A percentile compares a stretch with the other conserved stretches of the same genome.
Evolutionary conservation across 2,329 filamentous ascomycete species (phyloP).

Genomic region (Apiospora saccharicola): DNA sequence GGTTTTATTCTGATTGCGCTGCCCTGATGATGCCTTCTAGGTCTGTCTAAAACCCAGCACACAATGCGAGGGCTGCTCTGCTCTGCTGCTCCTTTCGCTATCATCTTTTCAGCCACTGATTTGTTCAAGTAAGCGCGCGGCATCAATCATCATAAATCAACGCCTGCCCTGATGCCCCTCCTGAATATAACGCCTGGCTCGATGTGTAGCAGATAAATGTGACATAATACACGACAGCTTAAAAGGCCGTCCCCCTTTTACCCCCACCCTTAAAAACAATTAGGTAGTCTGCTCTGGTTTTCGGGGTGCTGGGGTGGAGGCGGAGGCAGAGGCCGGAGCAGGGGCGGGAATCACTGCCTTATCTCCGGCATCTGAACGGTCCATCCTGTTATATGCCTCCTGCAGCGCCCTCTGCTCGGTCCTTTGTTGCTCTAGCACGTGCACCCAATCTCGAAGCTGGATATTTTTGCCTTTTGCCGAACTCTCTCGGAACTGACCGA

Average conservation of each 20-base stretch:
- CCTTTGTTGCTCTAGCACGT: conserved; percentile 81
- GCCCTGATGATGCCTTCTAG: conserved; percentile 19
- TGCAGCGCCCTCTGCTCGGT: conserved; percentile 70
- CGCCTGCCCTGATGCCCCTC: conserved; percentile 22
- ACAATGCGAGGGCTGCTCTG: background rate
- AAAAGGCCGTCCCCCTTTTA: background rate
- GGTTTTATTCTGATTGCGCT: conserved; percentile 11
- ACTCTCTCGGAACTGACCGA: conserved; percentile 82
- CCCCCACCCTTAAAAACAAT: background rate
- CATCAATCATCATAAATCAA: conserved; percentile 20
- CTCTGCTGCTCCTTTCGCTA: conserved; percentile 15
- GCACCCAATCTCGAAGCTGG: conserved; percentile 83
- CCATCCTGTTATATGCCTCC: conserved; percentile 60
- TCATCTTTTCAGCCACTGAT: conserved; percentile 9
- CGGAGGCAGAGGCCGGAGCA: background rate
- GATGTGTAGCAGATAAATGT: conserved; percentile 21
- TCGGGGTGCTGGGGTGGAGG: background rate
- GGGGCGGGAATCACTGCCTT: conserved; percentile 31
- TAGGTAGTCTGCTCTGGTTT: conserved; percentile 21
- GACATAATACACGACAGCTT: conserved; percentile 22
- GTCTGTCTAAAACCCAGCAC: conserved; percentile 22
- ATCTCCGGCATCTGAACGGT: conserved; percentile 50
- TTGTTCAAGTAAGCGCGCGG: conserved; percentile 10
- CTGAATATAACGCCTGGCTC: conserved; percentile 24
- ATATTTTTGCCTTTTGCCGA: conserved; percentile 78